Evolutionary conservation across 176 grass and related monocot species (phyloP), one percentile per base, ranked within the genome.

Genomic region (Carex scoparia): DNA sequence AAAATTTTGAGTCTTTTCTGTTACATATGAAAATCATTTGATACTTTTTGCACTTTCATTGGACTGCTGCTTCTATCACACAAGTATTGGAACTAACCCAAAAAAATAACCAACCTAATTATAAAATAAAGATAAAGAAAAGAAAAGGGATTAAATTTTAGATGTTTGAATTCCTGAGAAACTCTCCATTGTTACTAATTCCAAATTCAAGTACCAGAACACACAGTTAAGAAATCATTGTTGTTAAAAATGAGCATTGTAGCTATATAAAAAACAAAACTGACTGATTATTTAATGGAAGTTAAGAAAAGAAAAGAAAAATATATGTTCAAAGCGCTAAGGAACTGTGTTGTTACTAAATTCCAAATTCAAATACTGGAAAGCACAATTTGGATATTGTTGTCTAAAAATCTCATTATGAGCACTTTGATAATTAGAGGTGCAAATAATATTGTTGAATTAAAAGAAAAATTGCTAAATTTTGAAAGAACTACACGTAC

Each of bases 401-500:
- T 63, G 23, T 13, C 10, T 54, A 83, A 4, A 53, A 19, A 61
- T 2, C 61, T 63, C 31, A 83, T n/a, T 48, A 69, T 16, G 27
- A 33, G n/a, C 2, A 2, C 42, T 46, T 84, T 46, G 0, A 66
- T 54, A 53, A 31, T 31, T 5, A 84, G 30, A 44, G 4, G 19
- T 84, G 19, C 31, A 13, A 84, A 48, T 44, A 81, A 58, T 81
- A 84, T 7, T 18, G 40, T 6, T 53, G 13, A 35, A 16, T 31
- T 37, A 84, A 65, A 84, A 76, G 44, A 82, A 70, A 13, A 61
- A 13, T 10, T 78, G 46, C 72, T 18, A 83, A 88, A 79, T 4
- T 65, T 19, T 46, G 42, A 69, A 53, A 80, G 28, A 67, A 81
- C 46, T 51, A 23, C 5, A 55, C 23, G 54, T 79, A 97, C 94